A percentile compares a stretch with the other conserved stretches of the same genome.
Conservation (phyloP, 176 grass and related monocot genomes). For the Oryza rufipogon region DNA sequence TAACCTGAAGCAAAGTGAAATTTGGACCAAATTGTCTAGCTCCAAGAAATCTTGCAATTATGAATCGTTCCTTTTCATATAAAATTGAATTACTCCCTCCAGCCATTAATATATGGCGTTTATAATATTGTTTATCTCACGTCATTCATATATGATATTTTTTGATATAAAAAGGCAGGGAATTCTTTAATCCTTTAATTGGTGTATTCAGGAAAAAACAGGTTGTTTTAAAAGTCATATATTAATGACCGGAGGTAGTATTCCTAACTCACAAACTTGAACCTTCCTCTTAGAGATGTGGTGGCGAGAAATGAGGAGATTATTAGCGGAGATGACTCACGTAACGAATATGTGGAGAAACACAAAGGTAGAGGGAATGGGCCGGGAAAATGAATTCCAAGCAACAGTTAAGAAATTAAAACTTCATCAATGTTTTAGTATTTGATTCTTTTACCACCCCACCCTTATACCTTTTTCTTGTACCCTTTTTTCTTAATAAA, state of each 20-base stretch:
- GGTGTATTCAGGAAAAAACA: no score
- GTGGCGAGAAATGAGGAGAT: background rate
- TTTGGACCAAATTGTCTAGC: background rate
- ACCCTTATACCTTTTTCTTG: no score
- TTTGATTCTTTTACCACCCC: background rate
- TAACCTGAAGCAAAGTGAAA: background rate
- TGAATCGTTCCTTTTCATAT: background rate
- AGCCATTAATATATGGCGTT: no score
- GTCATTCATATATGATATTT: no score
- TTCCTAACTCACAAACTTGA: background rate
- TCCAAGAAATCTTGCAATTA: background rate
- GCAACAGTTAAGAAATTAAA: background rate
- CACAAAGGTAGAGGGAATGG: background rate
- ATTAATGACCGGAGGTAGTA: no score
- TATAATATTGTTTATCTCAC: no score
- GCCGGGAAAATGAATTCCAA: background rate
- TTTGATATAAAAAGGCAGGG: no score
- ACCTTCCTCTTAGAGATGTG: background rate
- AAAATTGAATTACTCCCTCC: background rate
- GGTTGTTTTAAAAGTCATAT: no score
- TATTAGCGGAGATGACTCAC: no score
- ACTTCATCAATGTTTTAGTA: background rate
- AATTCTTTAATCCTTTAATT: no score
- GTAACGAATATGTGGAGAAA: background rate
- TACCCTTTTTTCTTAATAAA: no score